A percentile compares a stretch with the other conserved stretches of the same genome.
phyloP scores from a whole-genome alignment of 2,329 filamentous ascomycete species.

The Colletotrichum lentis region DNA sequence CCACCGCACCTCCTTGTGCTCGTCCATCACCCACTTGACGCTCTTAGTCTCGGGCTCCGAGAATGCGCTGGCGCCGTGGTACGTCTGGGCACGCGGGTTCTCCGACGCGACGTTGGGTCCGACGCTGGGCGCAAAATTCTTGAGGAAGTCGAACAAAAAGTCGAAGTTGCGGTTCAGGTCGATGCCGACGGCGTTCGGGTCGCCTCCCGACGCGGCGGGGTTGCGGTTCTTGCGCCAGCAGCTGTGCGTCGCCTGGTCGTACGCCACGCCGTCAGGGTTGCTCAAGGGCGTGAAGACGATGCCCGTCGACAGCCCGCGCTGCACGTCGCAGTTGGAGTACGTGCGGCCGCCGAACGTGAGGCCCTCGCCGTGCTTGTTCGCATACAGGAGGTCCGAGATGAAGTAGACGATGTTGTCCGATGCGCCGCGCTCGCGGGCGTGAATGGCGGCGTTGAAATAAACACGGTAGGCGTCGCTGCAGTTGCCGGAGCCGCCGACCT shows the following conservation, averaged over 20 bases:
- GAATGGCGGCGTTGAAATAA: constrained; percentile 63
- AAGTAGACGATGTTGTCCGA: constrained; percentile 67
- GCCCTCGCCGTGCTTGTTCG: constrained; percentile 58
- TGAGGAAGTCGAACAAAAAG: constrained; percentile 63
- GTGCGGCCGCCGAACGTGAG: constrained; percentile 60
- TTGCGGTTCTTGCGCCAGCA: constrained; percentile 68
- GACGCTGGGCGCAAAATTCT: constrained; percentile 53
- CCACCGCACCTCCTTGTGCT: constrained; percentile 61
- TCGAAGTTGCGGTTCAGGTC: constrained; percentile 67
- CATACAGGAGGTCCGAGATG: constrained; percentile 64
- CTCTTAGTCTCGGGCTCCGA: constrained; percentile 66
- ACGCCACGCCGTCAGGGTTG: constrained; percentile 63
- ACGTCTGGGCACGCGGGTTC: constrained; percentile 56
- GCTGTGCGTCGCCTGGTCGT: constrained; percentile 59
- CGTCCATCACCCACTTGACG: constrained; percentile 61
- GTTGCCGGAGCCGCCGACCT: constrained; percentile 50
- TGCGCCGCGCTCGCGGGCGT: constrained; percentile 66
- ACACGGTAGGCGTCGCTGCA: constrained; percentile 53
- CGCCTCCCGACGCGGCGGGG: constrained; percentile 47
- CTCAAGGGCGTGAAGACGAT: constrained; percentile 60
- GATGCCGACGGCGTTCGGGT: constrained; percentile 51
- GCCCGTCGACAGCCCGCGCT: constrained; percentile 59
- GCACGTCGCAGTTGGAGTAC: constrained; percentile 62
- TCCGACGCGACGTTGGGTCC: constrained; percentile 52
- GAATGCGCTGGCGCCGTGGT: constrained; percentile 59